Base-by-base conservation (phyloP, 805 yeast genomes). In the Saccharomyces jurei region DNA sequence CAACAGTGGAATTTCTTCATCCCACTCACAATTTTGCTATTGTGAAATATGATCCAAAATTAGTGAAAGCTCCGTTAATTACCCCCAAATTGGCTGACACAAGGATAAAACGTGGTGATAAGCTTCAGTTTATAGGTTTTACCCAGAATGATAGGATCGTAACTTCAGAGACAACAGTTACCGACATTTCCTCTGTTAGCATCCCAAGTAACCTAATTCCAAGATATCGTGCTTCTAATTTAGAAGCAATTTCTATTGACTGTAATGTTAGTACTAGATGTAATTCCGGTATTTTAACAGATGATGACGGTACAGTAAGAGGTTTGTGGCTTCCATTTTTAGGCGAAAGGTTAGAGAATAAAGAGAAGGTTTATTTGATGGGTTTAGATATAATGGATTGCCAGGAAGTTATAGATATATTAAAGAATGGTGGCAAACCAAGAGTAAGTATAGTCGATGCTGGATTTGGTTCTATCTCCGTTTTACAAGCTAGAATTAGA, bases 21-120 rank as follows among this genome's bases (percentile, higher is more conserved):
- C 97, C 97, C 32, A 81, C 88, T 41, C 88, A 86, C 61, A 90
- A 90, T 61, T 90, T 86, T 69, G 90, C 95, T 1, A 81, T 90
- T 54, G 76, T 91, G 27, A 81, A 87, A 67, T 91, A 89, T 68
- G 96, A 91, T 66, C 89, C 96, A 8, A 63, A 74, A 4, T 71
- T 89, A 51, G 85, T 91, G 14, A 67, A 78, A 25, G 91, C 96
- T 2, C 86, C 86, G 46, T 81, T 89, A 8, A 71, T 74, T 48
- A 79, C 95, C 1, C 94, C 96, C 3, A 74, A 75, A 53, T 79
- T 89, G 59, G 74, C 85, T 49, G 60, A 70, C 5, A 67, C 60
- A 6, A 83, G 86, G 32, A 74, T 89, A 62, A 74, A 79, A 57
- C 82, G 90, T 65, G 96, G 96, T 56, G 89, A 87, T 57, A 81